These are phyloP conservation scores for Thelonectria rubi DNA, from an alignment of 2,329 filamentous ascomycete species.

Conservation along the genomic window DNA sequence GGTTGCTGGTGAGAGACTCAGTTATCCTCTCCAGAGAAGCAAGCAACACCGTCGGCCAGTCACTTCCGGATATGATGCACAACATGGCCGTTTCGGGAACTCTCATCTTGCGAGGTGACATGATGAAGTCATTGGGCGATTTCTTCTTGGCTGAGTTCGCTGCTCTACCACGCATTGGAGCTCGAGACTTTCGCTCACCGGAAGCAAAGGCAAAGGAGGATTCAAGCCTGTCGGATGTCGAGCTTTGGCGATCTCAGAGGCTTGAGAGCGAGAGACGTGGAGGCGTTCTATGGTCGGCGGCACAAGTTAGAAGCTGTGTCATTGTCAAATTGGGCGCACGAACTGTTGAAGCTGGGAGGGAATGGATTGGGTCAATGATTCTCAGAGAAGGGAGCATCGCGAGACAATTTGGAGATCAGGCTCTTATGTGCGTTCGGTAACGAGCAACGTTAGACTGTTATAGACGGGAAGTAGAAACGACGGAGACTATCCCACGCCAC, in stretches of 20 bases:
- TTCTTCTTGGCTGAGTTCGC: slow-evolving; percentile 86
- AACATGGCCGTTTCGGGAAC: slow-evolving; percentile 83
- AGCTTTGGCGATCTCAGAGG: slow-evolving; percentile 64
- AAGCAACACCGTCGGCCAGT: slow-evolving; percentile 50
- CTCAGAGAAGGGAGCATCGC: slow-evolving; percentile 76
- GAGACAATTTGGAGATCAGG: slow-evolving; percentile 79
- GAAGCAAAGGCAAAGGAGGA: slow-evolving; percentile 56
- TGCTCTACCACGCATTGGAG: slow-evolving; percentile 81
- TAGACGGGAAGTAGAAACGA: not conserved
- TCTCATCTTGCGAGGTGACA: slow-evolving; percentile 79
- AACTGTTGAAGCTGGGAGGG: slow-evolving; percentile 80
- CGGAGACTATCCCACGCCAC: too few species aligned
- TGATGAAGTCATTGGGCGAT: slow-evolving; percentile 70
- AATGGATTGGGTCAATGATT: slow-evolving; percentile 83
- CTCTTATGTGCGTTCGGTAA: slow-evolving; percentile 77
- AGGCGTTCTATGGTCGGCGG: slow-evolving; percentile 82
- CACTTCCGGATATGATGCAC: slow-evolving; percentile 72
- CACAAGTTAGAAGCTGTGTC: slow-evolving; percentile 81
- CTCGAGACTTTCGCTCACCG: slow-evolving; percentile 74
- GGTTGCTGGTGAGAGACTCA: slow-evolving; percentile 85
- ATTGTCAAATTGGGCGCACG: slow-evolving; percentile 90
- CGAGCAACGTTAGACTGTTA: too few species aligned
- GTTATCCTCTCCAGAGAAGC: slow-evolving; percentile 73
- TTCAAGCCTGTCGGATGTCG: slow-evolving; percentile 50
- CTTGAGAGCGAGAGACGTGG: slow-evolving; percentile 66